Evolutionary conservation across 1,284 basidiomycete species (phyloP).

Genomic region (Tausonia pullulans): DNA sequence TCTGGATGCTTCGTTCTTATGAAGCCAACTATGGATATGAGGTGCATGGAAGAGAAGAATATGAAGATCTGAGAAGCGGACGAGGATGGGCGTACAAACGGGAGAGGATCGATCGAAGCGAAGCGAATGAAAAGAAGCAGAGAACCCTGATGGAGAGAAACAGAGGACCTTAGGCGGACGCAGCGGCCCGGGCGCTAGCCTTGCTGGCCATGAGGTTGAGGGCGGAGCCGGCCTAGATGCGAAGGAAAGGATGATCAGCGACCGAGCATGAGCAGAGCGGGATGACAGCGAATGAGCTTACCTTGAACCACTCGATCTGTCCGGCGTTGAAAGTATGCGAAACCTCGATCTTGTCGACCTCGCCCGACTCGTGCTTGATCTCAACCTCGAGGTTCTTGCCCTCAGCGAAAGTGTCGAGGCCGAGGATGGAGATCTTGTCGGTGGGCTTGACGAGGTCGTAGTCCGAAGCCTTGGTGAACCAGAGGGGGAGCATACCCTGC

Average conservation of each 20-base stretch:
- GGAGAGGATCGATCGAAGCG: too few species aligned
- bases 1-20: too few species aligned
- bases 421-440: slow-evolving; percentile 75
- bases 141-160: neutral
- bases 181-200: neutral
- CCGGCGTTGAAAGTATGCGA: slow-evolving; percentile 25
- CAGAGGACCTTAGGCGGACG: neutral
- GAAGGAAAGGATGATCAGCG: too few species aligned
- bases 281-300: slow-evolving; percentile 35
- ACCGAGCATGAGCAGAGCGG: slow-evolving; percentile 53
- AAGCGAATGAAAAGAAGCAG: neutral
- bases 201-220: slow-evolving; percentile 15
- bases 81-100: too few species aligned
- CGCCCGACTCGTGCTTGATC: slow-evolving; percentile 71
- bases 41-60: too few species aligned
- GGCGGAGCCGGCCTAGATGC: slow-evolving; percentile 2
- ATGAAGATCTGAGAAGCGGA: too few species aligned
- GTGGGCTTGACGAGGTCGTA: slow-evolving; percentile 77
- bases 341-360: slow-evolving; percentile 46
- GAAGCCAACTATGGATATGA: too few species aligned
- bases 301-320: slow-evolving; percentile 69
- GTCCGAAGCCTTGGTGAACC: slow-evolving; percentile 75
- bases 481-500: slow-evolving; percentile 84
- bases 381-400: slow-evolving; percentile 76
- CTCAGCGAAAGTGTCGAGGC: slow-evolving; percentile 69